Evolutionary conservation across 2,329 filamentous ascomycete species (phyloP), one percentile per base, ranked within the genome.

Genomic region (Exophiala sp.): DNA sequence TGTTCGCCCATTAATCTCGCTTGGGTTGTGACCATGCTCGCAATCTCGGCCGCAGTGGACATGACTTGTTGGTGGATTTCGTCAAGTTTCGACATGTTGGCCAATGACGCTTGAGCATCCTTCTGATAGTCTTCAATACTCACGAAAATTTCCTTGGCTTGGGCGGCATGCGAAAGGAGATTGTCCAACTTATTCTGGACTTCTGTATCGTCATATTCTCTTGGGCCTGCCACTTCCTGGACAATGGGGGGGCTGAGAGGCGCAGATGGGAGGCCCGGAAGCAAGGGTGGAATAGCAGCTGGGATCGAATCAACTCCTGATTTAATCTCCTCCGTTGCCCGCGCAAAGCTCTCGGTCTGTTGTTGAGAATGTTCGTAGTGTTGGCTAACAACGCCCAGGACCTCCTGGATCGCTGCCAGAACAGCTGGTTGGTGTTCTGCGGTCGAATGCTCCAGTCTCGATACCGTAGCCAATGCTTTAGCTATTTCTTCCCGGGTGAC

Each of bases 311-410:
- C 71, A n/a, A 73, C 65, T 47, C 75, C 76, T 9, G 76, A 74
- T 62, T 79, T 81, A 47, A 81, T 70, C 47, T 85, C 80, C 47
- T 82, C 74, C 1, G 74, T 71, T 0, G 83, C 78, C 38, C 79
- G 76, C 67, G 89, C 88, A 13, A 88, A 86, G 64, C 94, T 86
- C 60, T 95, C 88, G 61, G 85, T 95, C 64, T 97, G 90, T 64
- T 94, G 81, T 67, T 90, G 88, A 11, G 88, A 86, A 64, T 95
- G 87, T 60, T 95, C 88, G 62, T 86, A 95, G 65, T 97, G 90
- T 64, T 94, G 81, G 19, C 82, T 85, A 47, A 95, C 86, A 19
- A 94, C 76, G 6, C 81, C 74, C 32, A 94, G 76, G n/a, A 97
- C 82, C 61, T 96, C 87, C 61, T 88, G 85, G 58, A 98, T 80